phyloP scores from a whole-genome alignment of 1,139 yeast genomes.

The Geotrichum histeridarum region DNA sequence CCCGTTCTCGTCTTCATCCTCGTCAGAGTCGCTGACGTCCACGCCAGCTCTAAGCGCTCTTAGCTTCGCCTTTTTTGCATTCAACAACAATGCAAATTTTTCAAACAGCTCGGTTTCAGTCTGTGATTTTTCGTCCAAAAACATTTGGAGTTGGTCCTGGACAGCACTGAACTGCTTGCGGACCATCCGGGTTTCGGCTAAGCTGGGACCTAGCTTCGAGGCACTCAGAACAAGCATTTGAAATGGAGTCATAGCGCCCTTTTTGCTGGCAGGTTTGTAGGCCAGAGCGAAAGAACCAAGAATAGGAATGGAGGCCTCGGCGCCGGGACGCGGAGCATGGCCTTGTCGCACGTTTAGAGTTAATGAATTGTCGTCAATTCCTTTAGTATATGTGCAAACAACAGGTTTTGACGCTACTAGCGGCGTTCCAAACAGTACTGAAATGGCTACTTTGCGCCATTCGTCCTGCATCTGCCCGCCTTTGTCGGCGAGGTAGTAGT shows the following conservation, averaged over 20 bases:
- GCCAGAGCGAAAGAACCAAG: conserved; percentile 1
- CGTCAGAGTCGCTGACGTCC: conserved; percentile 24
- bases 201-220: conserved; percentile 9
- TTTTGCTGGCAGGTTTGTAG: not conserved
- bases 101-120: conserved; percentile 26
- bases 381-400: not conserved
- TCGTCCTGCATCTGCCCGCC: not conserved
- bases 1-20: conserved; percentile 12
- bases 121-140: conserved; percentile 22
- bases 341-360: conserved; percentile 8
- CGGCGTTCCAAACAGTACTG: conserved; percentile 4
- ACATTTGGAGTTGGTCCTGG: conserved; percentile 19
- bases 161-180: conserved; percentile 1
- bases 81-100: conserved; percentile 30
- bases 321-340: conserved; percentile 13
- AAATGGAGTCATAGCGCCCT: not conserved
- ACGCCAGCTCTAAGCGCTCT: conserved; percentile 17
- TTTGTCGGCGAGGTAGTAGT: not conserved
- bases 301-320: conserved; percentile 7
- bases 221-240: conserved; percentile 13
- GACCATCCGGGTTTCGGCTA: conserved; percentile 4
- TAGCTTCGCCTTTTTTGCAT: conserved; percentile 30
- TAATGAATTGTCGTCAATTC: not conserved
- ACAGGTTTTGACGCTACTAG: not conserved
- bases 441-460: not conserved